Percentiles rank a stretch among this genome's conserved stretches.
Evolutionary conservation across 768 basidiomycete species (phyloP).

Genomic region (Russula emetica): DNA sequence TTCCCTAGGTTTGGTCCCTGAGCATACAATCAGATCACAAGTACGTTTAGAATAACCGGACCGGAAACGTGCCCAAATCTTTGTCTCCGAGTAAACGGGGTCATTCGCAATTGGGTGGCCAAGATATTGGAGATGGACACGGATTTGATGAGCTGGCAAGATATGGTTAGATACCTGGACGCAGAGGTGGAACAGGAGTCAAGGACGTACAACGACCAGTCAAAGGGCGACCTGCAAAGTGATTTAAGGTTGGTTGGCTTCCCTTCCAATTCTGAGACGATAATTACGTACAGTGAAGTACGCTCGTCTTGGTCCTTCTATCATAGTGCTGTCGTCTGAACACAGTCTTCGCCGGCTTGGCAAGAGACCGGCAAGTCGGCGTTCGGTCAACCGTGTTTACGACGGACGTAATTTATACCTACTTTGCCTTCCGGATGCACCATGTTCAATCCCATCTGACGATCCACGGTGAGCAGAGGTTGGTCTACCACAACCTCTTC

Average conservation of each 20-base stretch:
- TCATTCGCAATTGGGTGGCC: slow-evolving; percentile 95
- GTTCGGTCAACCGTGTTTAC: background rate
- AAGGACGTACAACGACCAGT: slow-evolving; percentile 83
- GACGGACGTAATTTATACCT: slow-evolving; percentile 15
- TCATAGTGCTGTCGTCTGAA: slow-evolving; percentile 85
- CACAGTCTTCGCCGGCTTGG: slow-evolving; percentile 79
- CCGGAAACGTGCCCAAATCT: slow-evolving; percentile 58
- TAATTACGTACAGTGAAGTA: slow-evolving; percentile 65
- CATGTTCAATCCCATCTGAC: slow-evolving; percentile 95
- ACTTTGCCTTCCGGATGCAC: slow-evolving; percentile 96
- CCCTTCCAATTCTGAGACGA: background rate
- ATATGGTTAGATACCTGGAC: background rate
- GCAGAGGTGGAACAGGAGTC: background rate
- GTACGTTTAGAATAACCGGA: background rate
- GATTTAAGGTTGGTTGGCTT: slow-evolving; percentile 10
- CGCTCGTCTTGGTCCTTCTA: slow-evolving; percentile 70
- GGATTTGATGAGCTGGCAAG: slow-evolving; percentile 83
- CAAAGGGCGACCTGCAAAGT: slow-evolving; percentile 64
- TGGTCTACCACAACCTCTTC: slow-evolving; percentile 80
- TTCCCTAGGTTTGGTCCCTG: slow-evolving; percentile 71
- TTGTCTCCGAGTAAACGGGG: slow-evolving; percentile 79
- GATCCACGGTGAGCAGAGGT: slow-evolving; percentile 85
- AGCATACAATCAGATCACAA: background rate
- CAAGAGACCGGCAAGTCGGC: background rate
- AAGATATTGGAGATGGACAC: slow-evolving; percentile 93